phyloP scores from a whole-genome alignment of 2,329 filamentous ascomycete genomes.

The Ceratocystis cacaofunesta region DNA sequence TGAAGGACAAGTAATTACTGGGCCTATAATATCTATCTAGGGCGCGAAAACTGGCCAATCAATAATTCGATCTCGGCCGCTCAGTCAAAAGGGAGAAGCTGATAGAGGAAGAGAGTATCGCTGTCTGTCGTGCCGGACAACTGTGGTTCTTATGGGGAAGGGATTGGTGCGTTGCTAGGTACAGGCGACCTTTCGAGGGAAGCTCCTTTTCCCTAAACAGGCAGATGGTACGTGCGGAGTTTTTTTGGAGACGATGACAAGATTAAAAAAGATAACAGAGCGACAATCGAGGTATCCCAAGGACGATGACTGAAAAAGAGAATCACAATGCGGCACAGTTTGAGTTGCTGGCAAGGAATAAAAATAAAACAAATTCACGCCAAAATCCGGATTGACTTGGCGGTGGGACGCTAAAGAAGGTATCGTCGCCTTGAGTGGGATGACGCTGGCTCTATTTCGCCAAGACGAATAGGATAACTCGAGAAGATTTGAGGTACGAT shows the following conservation, averaged over 20 bases:
- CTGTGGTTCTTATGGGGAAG: neutral
- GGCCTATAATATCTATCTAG: neutral
- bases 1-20: neutral
- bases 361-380: neutral
- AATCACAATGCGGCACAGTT: neutral
- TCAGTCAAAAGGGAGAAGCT: neutral
- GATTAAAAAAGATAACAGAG: neutral
- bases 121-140: conserved; percentile 2
- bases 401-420: neutral
- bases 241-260: neutral
- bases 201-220: neutral
- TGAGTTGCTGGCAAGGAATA: neutral
- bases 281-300: neutral
- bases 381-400: neutral
- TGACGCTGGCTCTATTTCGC: neutral
- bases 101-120: neutral
- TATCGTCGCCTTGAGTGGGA: neutral
- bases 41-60: neutral
- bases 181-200: neutral
- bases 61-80: neutral
- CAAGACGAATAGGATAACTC: neutral
- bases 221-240: neutral
- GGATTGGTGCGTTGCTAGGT: neutral
- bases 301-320: neutral
- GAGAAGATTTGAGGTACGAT: neutral